Base-by-base conservation (phyloP, 2,329 filamentous ascomycete species). In the Cylindrodendrum hubeiense region DNA sequence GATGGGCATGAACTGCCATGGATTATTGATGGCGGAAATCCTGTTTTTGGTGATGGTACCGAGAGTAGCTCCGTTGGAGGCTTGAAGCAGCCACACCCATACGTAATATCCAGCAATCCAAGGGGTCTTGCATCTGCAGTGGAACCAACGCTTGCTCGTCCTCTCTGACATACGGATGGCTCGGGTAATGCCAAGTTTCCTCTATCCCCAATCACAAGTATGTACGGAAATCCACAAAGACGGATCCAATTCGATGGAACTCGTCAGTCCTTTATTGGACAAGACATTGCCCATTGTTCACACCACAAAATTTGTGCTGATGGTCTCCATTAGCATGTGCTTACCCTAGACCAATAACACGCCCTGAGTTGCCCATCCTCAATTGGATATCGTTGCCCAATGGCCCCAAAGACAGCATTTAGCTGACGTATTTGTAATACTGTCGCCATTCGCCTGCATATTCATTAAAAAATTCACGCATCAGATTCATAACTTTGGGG, bases 151-250 rank as follows among this genome's bases (percentile, higher is more conserved):
- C n/a, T 33, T 28, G 13, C 9, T 7, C n/a, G n/a, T 15, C 22
- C 22, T 5, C 28, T 50, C 19, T 50, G n/a, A 34, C 47, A 33
- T 17, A 24, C 60, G 60, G 60, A 63, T 63, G 53, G 21, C 15
- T 49, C 60, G 60, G 60, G 53, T 22, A 6, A 58, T 24, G 60
- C 60, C 60, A 63, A 58, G 54, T 63, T 57, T 30, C 19, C n/a
- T 4, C 12, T 15, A 26, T 9, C 5, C 34, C 26, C 41, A 19
- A 5, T 28, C 30, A 19, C 28, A n/a, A 8, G 15, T 1, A 39
- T 39, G 15, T n/a, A 8, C 5, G 15, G 6, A 39, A 39, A 19
- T n/a, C 37, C 37, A n/a, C 37, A 39, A 39, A 39, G 37, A 39
- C 15, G 37, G 37, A 3, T n/a, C n/a, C 8, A 3, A 19, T n/a